A percentile compares a stretch with the other conserved stretches of the same genome.
Conservation (phyloP, 164 flowering plant species). For the Tetracentron sinense region DNA sequence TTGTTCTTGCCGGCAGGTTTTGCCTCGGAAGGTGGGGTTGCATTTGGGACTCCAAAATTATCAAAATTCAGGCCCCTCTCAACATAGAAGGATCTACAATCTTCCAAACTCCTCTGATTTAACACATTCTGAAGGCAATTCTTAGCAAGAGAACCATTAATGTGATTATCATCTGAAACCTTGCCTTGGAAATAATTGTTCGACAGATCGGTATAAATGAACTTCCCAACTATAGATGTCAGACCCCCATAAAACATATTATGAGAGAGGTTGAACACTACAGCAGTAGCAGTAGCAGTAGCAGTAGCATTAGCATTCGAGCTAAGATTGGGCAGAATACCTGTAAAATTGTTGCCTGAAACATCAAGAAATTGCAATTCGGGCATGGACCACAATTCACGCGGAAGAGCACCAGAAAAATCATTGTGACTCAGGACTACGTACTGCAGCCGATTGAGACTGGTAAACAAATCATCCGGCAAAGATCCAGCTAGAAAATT, state of each 20-base stretch:
- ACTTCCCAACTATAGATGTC: conserved; percentile 24
- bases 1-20: conserved; percentile 29
- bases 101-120: conserved; percentile 49
- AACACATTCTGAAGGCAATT: conserved; percentile 68
- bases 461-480: conserved; percentile 38
- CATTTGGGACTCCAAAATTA: conserved; percentile 54
- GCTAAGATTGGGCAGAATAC: conserved; percentile 33
- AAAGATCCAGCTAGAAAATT: conserved; percentile 44
- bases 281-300: conserved; percentile 7
- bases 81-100: conserved; percentile 61
- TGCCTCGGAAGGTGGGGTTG: conserved; percentile 25
- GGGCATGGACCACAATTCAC: conserved; percentile 39
- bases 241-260: conserved; percentile 63
- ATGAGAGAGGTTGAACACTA: conserved; percentile 50
- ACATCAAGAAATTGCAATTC: conserved; percentile 46
- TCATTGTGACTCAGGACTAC: conserved; percentile 41
- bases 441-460: conserved; percentile 31
- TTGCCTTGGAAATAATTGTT: conserved; percentile 67
- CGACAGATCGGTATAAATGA: conserved; percentile 47
- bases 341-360: conserved; percentile 61
- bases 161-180: conserved; percentile 28
- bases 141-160: conserved; percentile 36
- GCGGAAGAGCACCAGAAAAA: conserved; percentile 47
- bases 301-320: conserved; percentile 15
- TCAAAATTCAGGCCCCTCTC: conserved; percentile 54